Evolutionary conservation across 1,284 basidiomycete genomes (phyloP).

Genomic region (Ustanciosporium gigantosporum): DNA sequence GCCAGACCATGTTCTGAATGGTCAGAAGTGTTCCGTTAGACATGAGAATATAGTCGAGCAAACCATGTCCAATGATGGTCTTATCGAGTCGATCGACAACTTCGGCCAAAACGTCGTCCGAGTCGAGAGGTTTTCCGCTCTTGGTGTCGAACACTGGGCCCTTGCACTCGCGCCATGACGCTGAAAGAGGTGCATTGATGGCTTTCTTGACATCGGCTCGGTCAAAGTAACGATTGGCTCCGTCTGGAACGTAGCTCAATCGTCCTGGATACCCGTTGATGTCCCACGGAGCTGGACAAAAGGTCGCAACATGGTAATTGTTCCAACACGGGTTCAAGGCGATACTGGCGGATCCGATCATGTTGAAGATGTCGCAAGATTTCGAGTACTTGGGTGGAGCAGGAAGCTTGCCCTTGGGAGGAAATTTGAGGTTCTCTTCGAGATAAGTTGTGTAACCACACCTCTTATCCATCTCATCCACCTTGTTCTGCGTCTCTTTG

Average conservation of each 20-base stretch:
- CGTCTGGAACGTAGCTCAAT: constrained; percentile 13
- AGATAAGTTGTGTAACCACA: constrained; percentile 45
- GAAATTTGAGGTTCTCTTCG: constrained; percentile 48
- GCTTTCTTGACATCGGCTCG: constrained; percentile 47
- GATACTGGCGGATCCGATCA: constrained; percentile 10
- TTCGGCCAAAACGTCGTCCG: constrained; percentile 29
- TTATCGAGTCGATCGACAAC: constrained; percentile 49
- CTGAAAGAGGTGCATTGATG: constrained; percentile 39
- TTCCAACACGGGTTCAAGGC: constrained; percentile 44
- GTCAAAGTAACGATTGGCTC: constrained; percentile 27
- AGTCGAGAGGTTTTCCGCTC: constrained; percentile 19
- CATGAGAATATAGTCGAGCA: constrained; percentile 47
- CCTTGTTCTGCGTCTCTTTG: constrained; percentile 19
- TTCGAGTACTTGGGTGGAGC: constrained; percentile 13
- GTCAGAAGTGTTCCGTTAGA: constrained; percentile 45
- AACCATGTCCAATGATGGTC: constrained; percentile 50
- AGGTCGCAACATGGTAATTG: constrained; percentile 30
- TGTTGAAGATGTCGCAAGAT: constrained; percentile 23
- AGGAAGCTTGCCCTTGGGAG: constrained; percentile 47
- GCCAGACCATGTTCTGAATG: constrained; percentile 60
- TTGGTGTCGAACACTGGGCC: constrained; percentile 33
- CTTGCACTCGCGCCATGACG: constrained; percentile 39
- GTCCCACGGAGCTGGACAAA: constrained; percentile 30
- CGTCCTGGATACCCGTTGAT: constrained; percentile 14
- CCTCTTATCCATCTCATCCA: constrained; percentile 30